Conservation (phyloP, 306 rosid species). For the Fragaria ananassa region DNA sequence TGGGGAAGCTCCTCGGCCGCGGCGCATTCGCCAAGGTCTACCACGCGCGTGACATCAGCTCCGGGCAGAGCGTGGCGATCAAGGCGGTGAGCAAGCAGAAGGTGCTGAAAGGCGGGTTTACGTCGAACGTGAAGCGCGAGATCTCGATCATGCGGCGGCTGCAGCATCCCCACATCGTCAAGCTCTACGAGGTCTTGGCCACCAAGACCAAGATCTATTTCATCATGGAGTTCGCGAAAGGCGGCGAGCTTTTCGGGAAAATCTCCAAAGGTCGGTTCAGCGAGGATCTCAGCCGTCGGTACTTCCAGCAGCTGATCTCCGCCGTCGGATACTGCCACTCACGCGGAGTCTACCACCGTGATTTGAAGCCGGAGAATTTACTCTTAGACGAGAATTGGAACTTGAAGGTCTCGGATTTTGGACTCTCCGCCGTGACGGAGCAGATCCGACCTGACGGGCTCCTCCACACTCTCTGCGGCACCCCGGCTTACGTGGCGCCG, state of each 20-base stretch:
- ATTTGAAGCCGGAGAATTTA: conserved; percentile 81
- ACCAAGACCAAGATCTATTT: conserved; percentile 73
- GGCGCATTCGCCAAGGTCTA: conserved; percentile 87
- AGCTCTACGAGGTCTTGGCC: conserved; percentile 68
- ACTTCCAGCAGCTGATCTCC: conserved; percentile 70
- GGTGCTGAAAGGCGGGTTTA: conserved; percentile 32
- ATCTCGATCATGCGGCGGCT: conserved; percentile 69
- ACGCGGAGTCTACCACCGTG: conserved; percentile 71
- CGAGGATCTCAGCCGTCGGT: conserved; percentile 55
- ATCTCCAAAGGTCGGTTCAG: conserved; percentile 44
- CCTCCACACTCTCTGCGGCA: conserved; percentile 80
- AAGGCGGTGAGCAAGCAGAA: conserved; percentile 65
- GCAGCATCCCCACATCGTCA: conserved; percentile 55
- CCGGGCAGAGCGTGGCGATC: conserved; percentile 65
- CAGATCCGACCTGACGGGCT: conserved; percentile 59
- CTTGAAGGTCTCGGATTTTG: conserved; percentile 70
- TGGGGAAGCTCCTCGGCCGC: conserved; percentile 49
- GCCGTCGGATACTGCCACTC: conserved; percentile 77
- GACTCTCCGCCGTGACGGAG: conserved; percentile 57
- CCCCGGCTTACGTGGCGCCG: conserved; percentile 86
- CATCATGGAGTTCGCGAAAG: conserved; percentile 69
- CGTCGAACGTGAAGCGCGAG: conserved; percentile 62
- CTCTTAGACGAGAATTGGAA: conserved; percentile 59
- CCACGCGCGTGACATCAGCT: conserved; percentile 46
- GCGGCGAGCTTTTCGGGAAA: conserved; percentile 65